Evolutionary conservation across 2,329 filamentous ascomycete species (phyloP).

Genomic region (Alternaria brassicicola): DNA sequence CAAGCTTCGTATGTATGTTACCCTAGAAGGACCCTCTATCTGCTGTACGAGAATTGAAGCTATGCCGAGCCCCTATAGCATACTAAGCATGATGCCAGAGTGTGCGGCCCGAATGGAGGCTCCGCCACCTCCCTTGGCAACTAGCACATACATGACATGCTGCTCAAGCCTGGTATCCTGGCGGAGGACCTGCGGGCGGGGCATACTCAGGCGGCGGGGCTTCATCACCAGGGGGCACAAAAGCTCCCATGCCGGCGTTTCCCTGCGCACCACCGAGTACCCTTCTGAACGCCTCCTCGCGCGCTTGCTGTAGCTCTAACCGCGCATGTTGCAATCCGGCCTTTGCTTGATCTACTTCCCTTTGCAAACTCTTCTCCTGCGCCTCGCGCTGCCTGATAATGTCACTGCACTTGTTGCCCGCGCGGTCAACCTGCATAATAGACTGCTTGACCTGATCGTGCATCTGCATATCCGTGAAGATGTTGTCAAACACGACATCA

Average conservation of each 20-base stretch:
- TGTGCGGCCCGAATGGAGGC: background rate
- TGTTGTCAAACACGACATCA: constrained; percentile 63
- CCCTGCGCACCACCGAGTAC: constrained; percentile 22
- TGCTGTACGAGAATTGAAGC: background rate
- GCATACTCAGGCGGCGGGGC: constrained; percentile 17
- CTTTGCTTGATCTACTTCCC: constrained; percentile 40
- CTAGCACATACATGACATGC: background rate
- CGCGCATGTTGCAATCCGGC: constrained; percentile 38
- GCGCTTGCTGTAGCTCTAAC: constrained; percentile 53
- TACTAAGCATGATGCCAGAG: background rate
- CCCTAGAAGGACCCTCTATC: background rate
- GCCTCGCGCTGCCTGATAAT: constrained; percentile 45
- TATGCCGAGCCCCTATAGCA: background rate
- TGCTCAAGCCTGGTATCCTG: constrained; percentile 5
- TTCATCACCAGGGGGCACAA: constrained; percentile 1
- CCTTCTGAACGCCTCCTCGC: constrained; percentile 53
- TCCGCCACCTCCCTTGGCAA: background rate
- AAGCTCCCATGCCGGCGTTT: background rate
- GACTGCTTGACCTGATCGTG: constrained; percentile 59
- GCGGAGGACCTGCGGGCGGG: constrained; percentile 14
- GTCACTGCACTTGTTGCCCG: constrained; percentile 35
- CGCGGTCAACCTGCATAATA: constrained; percentile 39
- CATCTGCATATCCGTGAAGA: constrained; percentile 60
- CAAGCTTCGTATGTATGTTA: background rate
- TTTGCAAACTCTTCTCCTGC: constrained; percentile 26